Conservation (phyloP, 2,329 filamentous ascomycete genomes). For the Diaporthe caulivora region DNA sequence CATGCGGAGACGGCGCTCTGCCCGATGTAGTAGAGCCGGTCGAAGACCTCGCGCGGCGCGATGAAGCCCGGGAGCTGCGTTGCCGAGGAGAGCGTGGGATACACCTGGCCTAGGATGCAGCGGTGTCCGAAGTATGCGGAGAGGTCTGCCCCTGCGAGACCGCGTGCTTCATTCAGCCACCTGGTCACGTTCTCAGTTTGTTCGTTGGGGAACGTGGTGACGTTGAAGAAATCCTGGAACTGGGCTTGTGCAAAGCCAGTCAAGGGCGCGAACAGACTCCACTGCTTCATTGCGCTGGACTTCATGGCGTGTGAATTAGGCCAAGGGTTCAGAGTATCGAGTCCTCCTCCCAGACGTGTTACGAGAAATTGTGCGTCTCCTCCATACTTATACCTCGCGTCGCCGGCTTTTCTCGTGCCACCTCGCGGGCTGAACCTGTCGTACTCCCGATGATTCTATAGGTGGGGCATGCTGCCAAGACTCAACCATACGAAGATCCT, state of each 20-base stretch:
- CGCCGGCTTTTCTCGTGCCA: no score
- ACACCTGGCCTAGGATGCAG: not conserved
- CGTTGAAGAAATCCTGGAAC: conserved; percentile 20
- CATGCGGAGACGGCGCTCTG: conserved; percentile 42
- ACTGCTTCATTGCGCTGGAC: not conserved
- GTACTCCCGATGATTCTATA: no score
- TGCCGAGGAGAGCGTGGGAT: not conserved
- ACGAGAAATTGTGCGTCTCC: not conserved
- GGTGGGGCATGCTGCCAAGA: not conserved
- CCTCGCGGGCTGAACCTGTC: not conserved
- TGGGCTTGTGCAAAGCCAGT: conserved; percentile 3
- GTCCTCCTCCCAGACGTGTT: accelerated
- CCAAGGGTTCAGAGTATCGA: not conserved
- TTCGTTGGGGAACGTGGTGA: conserved; percentile 11
- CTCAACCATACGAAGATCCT: not conserved
- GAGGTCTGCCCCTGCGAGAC: not conserved
- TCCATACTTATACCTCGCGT: not conserved
- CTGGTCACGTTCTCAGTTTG: conserved; percentile 6
- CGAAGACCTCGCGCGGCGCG: conserved; percentile 18
- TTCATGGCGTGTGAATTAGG: not conserved
- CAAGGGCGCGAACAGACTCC: not conserved
- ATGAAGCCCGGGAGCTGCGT: conserved; percentile 1
- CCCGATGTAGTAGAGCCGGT: not conserved
- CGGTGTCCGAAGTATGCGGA: conserved; percentile 8
- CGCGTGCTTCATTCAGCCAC: conserved; percentile 19